Percentiles rank a stretch among this genome's conserved stretches.
phyloP scores from a whole-genome alignment of 2,329 filamentous ascomycete species.

The Chaetomiaceae sp. region DNA sequence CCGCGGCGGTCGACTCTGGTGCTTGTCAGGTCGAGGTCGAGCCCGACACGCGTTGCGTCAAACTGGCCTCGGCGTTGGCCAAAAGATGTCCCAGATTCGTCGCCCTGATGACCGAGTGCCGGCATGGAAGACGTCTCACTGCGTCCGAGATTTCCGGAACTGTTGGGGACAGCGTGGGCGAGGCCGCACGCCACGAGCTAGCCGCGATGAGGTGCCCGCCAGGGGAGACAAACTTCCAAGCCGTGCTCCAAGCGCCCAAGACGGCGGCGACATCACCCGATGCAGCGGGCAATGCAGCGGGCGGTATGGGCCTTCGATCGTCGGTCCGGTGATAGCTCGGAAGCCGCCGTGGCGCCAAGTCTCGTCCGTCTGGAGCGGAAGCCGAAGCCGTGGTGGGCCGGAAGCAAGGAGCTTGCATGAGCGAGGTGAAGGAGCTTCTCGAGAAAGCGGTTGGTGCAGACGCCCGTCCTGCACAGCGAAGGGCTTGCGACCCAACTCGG shows the following conservation, averaged over 20 bases:
- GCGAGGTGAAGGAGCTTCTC: background rate
- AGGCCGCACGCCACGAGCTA: constrained; percentile 13
- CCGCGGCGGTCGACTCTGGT: constrained; percentile 48
- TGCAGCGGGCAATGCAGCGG: constrained; percentile 7
- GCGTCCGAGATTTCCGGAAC: constrained; percentile 22
- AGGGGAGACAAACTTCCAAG: constrained; percentile 20
- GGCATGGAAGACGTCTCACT: constrained; percentile 44
- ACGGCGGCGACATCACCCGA: constrained; percentile 25
- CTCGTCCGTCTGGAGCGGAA: background rate
- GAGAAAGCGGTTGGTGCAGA: background rate
- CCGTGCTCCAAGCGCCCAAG: constrained; percentile 16
- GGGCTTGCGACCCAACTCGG: background rate
- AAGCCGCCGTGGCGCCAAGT: constrained; percentile 1
- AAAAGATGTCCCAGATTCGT: constrained; percentile 42
- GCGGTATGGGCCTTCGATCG: constrained; percentile 6
- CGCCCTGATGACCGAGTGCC: constrained; percentile 40
- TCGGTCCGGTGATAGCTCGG: constrained; percentile 7
- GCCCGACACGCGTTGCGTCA: constrained; percentile 48
- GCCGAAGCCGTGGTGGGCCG: constrained; percentile 1
- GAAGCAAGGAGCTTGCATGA: background rate
- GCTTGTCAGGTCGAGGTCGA: constrained; percentile 52
- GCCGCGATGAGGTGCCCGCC: constrained; percentile 15
- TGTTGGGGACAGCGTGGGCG: constrained; percentile 16
- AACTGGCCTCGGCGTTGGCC: constrained; percentile 54
- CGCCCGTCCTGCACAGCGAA: constrained; percentile 5